Evolutionary conservation across 1,284 basidiomycete genomes (phyloP).

Genomic region (Cutaneotrichosporon mucoides): DNA sequence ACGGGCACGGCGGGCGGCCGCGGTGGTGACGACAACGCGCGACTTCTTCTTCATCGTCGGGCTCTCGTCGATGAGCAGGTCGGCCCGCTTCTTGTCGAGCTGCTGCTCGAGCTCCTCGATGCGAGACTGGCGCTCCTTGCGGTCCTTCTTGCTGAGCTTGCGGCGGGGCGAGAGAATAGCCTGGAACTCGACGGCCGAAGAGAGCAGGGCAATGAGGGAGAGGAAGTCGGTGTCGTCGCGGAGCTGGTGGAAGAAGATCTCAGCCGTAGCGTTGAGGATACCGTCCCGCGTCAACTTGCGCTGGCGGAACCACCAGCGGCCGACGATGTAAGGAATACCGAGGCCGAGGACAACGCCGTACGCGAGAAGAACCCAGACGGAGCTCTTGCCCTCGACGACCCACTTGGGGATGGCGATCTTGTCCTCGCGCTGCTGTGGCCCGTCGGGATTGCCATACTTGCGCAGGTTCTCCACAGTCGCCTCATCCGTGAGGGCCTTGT

Average conservation of each 20-base stretch:
- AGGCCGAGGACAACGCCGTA: constrained; percentile 88
- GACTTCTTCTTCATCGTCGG: constrained; percentile 32
- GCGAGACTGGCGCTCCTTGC: constrained; percentile 49
- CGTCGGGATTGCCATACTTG: constrained; percentile 92
- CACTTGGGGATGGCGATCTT: constrained; percentile 94
- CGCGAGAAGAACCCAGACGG: constrained; percentile 78
- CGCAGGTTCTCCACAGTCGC: constrained; percentile 87
- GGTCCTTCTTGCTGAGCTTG: constrained; percentile 44
- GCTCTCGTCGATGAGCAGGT: constrained; percentile 35
- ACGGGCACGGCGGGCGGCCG: constrained; percentile 56
- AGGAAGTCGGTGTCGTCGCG: constrained; percentile 73
- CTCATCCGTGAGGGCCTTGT: constrained; percentile 96
- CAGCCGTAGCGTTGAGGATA: constrained; percentile 75
- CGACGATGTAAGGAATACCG: constrained; percentile 79
- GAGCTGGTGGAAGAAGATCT: constrained; percentile 81
- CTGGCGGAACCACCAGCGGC: constrained; percentile 97
- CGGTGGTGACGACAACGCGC: constrained; percentile 31
- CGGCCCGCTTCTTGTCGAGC: constrained; percentile 55
- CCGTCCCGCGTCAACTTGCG: constrained; percentile 90
- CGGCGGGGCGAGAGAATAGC: constrained; percentile 31
- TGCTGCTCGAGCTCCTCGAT: constrained; percentile 60
- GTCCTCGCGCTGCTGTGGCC: constrained; percentile 88
- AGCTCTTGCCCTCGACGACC: constrained; percentile 90
- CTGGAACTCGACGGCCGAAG: constrained; percentile 65
- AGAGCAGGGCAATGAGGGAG: constrained; percentile 70